Evolutionary conservation across 1,139 yeast species (phyloP), one percentile per base, ranked within the genome.

Genomic region (Magnusiomyces magnusii): DNA sequence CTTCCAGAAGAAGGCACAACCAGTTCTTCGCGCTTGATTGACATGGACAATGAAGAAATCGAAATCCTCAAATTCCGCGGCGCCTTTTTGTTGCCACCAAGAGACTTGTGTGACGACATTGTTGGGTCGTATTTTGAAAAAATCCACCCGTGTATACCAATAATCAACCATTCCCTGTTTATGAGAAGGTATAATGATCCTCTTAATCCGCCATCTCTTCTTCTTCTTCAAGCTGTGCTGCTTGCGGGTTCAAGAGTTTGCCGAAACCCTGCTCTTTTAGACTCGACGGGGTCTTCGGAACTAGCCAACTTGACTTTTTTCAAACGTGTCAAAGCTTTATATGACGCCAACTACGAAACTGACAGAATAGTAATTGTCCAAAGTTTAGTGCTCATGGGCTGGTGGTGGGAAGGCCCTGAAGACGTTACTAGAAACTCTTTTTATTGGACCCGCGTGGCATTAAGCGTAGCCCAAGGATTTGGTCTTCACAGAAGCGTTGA

Each of bases 371-470:
- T 84, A 2, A 74, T 86, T 21, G 79, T 87, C 15, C 97, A 86
- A 68, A 80, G 91, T 0, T 74, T 88, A 54, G 73, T 85, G 42
- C 75, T 87, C 53, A 80, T 88, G 62, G 84, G 87, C 1, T 80
- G 86, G 68, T 85, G 84, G 73, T 83, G 89, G 84, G 95, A 86
- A 65, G 89, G 89, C 5, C 88, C 90, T 15, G 91, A 87, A 64
- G 89, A 84, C 67, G 86, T 86, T 41, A 81, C 88, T 51, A 84
- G 85, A 61, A 87, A 86, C 68, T 83, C 86, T 1, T 86, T 81
- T 69, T 87, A 86, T 70, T 87, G 95, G 95, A 82, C 87, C 2
- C 78, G 89, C 57, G 82, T 84, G 1, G 93, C 91, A 0, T 78
- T 86, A 44, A 80, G 85, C 15, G 78, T 86, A 57, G 95, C 95